These are phyloP conservation scores for Haplosporangium gracile DNA, from an alignment of 192 early-diverging fungal genomes.

Conservation along the genomic window DNA sequence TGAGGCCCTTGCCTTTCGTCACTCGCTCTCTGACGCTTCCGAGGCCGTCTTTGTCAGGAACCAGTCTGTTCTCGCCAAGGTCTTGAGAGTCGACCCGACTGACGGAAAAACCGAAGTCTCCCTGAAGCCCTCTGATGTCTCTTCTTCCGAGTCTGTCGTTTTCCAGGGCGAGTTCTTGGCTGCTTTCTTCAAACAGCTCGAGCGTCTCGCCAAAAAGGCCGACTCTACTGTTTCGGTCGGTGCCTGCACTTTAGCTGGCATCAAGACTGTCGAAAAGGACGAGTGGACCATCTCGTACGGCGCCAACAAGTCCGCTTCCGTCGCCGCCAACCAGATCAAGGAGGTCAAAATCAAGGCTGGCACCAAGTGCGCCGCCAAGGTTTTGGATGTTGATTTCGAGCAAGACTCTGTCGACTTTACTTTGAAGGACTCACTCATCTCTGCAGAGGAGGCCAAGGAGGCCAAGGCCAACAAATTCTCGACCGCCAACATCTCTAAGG, in stretches of 20 bases:
- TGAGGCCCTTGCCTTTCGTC: conserved; percentile 69
- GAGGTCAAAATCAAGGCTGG: conserved; percentile 63
- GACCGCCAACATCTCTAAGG: conserved; percentile 18
- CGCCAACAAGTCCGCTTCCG: conserved; percentile 63
- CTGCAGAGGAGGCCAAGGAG: conserved; percentile 31
- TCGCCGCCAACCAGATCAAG: conserved; percentile 71
- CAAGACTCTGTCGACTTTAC: conserved; percentile 76
- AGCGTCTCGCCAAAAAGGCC: conserved; percentile 41
- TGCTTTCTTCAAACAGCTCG: conserved; percentile 64
- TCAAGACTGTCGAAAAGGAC: conserved; percentile 63
- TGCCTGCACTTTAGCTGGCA: conserved; percentile 58
- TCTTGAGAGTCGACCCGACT: conserved; percentile 68
- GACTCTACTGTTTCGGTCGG: conserved; percentile 51
- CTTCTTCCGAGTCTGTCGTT: conserved; percentile 55
- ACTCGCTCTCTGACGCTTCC: conserved; percentile 69
- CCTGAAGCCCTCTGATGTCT: conserved; percentile 74
- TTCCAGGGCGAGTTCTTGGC: conserved; percentile 65
- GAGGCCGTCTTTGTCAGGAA: conserved; percentile 65
- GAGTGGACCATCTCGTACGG: conserved; percentile 61
- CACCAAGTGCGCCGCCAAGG: conserved; percentile 63
- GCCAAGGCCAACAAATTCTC: conserved; percentile 31
- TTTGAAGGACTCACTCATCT: conserved; percentile 58
- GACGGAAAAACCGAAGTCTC: conserved; percentile 67
- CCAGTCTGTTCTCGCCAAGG: conserved; percentile 79
- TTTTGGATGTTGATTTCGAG: conserved; percentile 79